Conservation (phyloP, 73 alveolate genomes). For the Uronychia setigera region DNA sequence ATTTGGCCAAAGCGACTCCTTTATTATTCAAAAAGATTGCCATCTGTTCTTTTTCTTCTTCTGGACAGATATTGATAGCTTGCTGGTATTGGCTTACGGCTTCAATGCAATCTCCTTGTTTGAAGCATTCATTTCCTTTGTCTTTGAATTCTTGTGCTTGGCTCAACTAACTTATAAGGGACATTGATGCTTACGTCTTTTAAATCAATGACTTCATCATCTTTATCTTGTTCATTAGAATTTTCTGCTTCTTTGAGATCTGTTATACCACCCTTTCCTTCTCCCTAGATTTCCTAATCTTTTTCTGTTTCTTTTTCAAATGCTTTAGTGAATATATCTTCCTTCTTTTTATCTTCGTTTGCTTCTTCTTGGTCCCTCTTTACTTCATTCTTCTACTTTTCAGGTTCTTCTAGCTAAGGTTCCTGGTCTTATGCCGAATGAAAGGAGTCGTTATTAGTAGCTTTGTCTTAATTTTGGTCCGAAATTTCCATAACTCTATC, state of each 20-base stretch:
- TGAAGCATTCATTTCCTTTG: conserved; percentile 49
- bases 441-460: not conserved
- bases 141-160: conserved; percentile 43
- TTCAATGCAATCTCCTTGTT: conserved; percentile 26
- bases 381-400: too few species aligned
- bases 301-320: not conserved
- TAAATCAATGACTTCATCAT: too few species aligned
- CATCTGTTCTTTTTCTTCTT: conserved; percentile 37
- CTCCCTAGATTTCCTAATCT: not conserved
- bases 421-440: not conserved
- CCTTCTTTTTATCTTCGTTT: not conserved
- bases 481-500: not conserved
- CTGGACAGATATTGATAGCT: conserved; percentile 58
- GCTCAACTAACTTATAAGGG: not conserved
- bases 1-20: conserved; percentile 43
- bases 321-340: not conserved
- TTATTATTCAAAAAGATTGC: conserved; percentile 55
- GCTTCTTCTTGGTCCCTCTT: too few species aligned
- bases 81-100: conserved; percentile 30
- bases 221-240: not conserved
- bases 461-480: not conserved
- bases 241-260: not conserved
- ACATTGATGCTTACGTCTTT: too few species aligned
- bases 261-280: not conserved
- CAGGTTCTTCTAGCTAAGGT: too few species aligned